A percentile compares a stretch with the other conserved stretches of the same genome.
Evolutionary conservation across 805 yeast species (phyloP).

Genomic region (Starmerella geochares): DNA sequence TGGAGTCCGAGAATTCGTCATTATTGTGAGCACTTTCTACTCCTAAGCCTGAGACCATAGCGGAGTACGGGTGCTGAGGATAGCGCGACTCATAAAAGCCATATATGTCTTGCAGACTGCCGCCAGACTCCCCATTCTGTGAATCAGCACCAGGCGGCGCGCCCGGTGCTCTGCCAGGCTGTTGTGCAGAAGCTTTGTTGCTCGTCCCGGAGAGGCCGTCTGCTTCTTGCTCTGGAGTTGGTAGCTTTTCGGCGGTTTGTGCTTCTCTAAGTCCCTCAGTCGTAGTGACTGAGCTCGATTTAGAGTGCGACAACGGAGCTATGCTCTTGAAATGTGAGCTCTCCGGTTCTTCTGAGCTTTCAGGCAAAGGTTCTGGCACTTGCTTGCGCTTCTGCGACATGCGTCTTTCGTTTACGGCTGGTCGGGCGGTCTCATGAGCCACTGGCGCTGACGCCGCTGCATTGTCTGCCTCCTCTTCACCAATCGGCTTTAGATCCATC

Average conservation of each 20-base stretch:
- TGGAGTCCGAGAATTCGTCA: slow-evolving; percentile 22
- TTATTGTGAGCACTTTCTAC: not conserved
- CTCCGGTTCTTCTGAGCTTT: not conserved
- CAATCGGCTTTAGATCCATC: slow-evolving; percentile 5
- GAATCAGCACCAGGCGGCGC: not conserved
- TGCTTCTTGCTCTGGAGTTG: slow-evolving; percentile 4
- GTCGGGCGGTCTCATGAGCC: not conserved
- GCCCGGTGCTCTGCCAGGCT: not conserved
- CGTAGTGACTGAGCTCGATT: slow-evolving; percentile 1
- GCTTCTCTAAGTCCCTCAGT: not conserved
- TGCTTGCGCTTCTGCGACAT: slow-evolving; percentile 5
- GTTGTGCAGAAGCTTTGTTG: no score
- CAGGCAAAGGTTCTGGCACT: not conserved
- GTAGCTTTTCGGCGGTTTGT: no score
- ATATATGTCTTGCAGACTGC: slow-evolving; percentile 24
- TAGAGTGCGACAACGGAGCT: slow-evolving; percentile 6
- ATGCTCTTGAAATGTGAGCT: not conserved
- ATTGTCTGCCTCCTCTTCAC: slow-evolving; percentile 5
- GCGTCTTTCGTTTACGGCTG: not conserved
- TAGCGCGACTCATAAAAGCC: slow-evolving; percentile 27
- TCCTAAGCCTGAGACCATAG: slow-evolving; percentile 12
- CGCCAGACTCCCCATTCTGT: slow-evolving; percentile 4
- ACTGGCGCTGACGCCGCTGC: not conserved
- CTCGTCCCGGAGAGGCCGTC: no score
- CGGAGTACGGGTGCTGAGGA: slow-evolving; percentile 20